Percentiles rank a stretch among this genome's conserved stretches.
Evolutionary conservation across 192 early-diverging fungal species (phyloP).

Genomic region (Coemansia sp.): DNA sequence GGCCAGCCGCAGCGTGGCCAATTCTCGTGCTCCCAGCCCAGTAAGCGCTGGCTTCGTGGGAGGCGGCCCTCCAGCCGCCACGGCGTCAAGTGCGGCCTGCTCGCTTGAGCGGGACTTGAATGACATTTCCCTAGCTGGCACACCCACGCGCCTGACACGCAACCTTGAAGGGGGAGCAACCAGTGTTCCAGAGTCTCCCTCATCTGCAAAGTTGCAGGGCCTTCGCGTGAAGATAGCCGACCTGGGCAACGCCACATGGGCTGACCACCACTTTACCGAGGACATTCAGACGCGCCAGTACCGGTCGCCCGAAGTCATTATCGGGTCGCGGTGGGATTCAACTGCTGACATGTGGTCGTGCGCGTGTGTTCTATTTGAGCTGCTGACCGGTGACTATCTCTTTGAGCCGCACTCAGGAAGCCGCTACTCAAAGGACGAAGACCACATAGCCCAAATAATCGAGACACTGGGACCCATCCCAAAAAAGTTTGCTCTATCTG

Average conservation of each 20-base stretch:
- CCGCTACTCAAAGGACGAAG: slow-evolving; percentile 89
- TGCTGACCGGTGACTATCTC: slow-evolving; percentile 90
- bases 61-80: background rate
- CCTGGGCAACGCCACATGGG: slow-evolving; percentile 96
- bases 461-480: slow-evolving; percentile 90
- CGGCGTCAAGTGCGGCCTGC: slow-evolving; percentile 11
- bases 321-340: slow-evolving; percentile 82
- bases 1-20: slow-evolving; percentile 51
- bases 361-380: slow-evolving; percentile 92
- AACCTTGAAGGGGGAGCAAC: slow-evolving; percentile 8
- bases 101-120: slow-evolving; percentile 65
- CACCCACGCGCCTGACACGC: slow-evolving; percentile 12
- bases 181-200: slow-evolving; percentile 12
- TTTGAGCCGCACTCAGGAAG: slow-evolving; percentile 89
- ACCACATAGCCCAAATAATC: slow-evolving; percentile 95
- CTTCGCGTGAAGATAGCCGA: slow-evolving; percentile 93
- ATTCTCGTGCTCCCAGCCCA: slow-evolving; percentile 51
- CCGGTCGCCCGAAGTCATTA: slow-evolving; percentile 91
- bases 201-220: slow-evolving; percentile 8
- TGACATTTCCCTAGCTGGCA: slow-evolving; percentile 62
- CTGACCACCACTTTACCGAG: slow-evolving; percentile 89
- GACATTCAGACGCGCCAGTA: slow-evolving; percentile 99
- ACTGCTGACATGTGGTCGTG: slow-evolving; percentile 93
- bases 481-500: slow-evolving; percentile 71
- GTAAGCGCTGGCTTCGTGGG: background rate